Percentiles rank a stretch among this genome's conserved stretches.
Conservation (phyloP, 73 alveolate genomes). For the Tetrahymena malaccensis region DNA sequence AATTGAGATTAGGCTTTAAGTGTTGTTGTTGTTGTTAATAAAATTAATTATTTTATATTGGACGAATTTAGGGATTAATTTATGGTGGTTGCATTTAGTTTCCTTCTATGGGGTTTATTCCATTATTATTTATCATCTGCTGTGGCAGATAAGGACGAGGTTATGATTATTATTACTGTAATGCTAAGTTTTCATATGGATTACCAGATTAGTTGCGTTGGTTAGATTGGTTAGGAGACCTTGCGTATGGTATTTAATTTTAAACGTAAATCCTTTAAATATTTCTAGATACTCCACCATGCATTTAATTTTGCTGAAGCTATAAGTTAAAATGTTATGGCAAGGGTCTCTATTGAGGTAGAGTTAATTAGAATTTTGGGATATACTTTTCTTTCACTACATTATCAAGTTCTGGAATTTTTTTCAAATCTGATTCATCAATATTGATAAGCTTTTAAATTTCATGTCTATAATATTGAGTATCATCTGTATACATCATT, state of each 20-base stretch:
- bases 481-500: background rate
- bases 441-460: background rate
- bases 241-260: background rate
- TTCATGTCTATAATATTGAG: background rate
- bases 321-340: background rate
- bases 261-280: background rate
- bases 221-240: background rate
- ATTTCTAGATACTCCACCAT: background rate
- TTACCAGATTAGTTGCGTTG: background rate
- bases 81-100: background rate
- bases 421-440: background rate
- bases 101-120: background rate
- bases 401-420: background rate
- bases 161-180: background rate
- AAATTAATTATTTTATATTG: background rate
- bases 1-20: background rate
- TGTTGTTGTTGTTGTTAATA: background rate
- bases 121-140: background rate
- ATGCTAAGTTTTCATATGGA: background rate
- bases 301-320: background rate
- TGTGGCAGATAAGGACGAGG: background rate
- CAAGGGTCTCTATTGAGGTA: background rate
- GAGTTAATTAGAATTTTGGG: background rate
- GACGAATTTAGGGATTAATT: background rate
- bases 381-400: background rate